These are phyloP conservation scores for Lactifluus hygrophoroides DNA, from an alignment of 768 basidiomycete genomes.

Conservation along the genomic window DNA sequence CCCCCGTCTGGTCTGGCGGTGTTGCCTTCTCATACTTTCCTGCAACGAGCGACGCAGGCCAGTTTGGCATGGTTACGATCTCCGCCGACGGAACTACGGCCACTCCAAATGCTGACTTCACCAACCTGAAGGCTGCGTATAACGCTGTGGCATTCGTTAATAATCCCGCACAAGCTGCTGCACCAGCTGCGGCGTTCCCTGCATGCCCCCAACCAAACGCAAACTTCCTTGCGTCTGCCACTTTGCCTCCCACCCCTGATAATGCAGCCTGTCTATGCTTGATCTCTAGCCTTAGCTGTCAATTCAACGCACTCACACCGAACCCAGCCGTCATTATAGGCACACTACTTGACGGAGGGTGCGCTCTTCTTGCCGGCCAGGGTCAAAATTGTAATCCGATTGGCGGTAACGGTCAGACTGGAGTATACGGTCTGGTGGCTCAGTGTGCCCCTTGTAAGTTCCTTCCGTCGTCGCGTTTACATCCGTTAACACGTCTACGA, in stretches of 20 bases:
- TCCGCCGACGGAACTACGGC: slow-evolving; percentile 58
- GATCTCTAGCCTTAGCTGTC: slow-evolving; percentile 57
- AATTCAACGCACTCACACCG: slow-evolving; percentile 53
- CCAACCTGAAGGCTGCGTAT: slow-evolving; percentile 56
- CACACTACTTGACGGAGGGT: slow-evolving; percentile 55
- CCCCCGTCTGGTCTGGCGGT: slow-evolving; percentile 79
- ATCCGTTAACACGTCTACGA: slow-evolving; percentile 6
- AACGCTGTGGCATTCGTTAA: slow-evolving; percentile 47
- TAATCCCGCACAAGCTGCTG: slow-evolving; percentile 49
- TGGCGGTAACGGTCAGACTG: slow-evolving; percentile 60
- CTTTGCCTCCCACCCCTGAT: slow-evolving; percentile 79
- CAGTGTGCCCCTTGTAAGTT: slow-evolving; percentile 67
- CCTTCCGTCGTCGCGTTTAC: not conserved
- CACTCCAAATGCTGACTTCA: slow-evolving; percentile 60
- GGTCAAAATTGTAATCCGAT: slow-evolving; percentile 63
- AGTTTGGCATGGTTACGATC: slow-evolving; percentile 83
- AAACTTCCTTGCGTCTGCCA: slow-evolving; percentile 56
- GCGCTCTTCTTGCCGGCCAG: slow-evolving; percentile 51
- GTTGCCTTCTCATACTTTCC: slow-evolving; percentile 89
- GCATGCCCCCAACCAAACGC: slow-evolving; percentile 56
- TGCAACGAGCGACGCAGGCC: slow-evolving; percentile 56
- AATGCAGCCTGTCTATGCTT: slow-evolving; percentile 73
- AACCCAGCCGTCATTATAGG: slow-evolving; percentile 58
- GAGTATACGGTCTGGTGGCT: slow-evolving; percentile 68
- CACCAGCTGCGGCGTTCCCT: slow-evolving; percentile 40